Evolutionary conservation across 495 filamentous ascomycete species (phyloP).

Genomic region (Aspergillus haitiensis): DNA sequence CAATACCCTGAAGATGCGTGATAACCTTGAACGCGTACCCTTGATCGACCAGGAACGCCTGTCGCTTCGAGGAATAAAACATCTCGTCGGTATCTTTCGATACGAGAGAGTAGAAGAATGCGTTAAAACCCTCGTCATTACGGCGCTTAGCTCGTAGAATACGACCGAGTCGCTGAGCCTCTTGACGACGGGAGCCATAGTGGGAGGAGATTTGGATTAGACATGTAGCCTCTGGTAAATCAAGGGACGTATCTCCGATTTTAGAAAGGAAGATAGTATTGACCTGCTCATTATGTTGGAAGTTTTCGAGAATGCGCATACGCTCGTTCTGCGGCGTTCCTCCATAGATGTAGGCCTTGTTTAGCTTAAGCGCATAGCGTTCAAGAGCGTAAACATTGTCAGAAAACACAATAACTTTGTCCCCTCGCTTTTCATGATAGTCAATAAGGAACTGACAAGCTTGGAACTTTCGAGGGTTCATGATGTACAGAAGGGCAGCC

Average conservation of each 20-base stretch:
- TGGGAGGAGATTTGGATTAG: constrained; percentile 98
- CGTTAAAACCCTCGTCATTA: constrained; percentile 99
- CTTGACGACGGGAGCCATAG: constrained; percentile 95
- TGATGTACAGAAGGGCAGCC: constrained; percentile 79
- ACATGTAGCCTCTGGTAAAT: constrained; percentile 94
- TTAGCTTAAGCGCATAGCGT: constrained; percentile 77
- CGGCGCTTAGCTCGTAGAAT: constrained; percentile 94
- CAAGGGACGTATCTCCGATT: constrained; percentile 96
- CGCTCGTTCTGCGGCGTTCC: constrained; percentile 85
- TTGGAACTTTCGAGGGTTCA: constrained; percentile 98
- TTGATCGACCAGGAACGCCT: constrained; percentile 97
- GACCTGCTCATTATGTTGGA: constrained; percentile 88
- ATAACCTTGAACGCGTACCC: constrained; percentile 99
- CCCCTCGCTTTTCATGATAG: constrained; percentile 92
- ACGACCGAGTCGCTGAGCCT: constrained; percentile 90
- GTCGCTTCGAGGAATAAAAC: constrained; percentile 95
- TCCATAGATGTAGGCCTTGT: constrained; percentile 92
- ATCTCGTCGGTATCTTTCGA: constrained; percentile 98
- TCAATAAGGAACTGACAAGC: constrained; percentile 96
- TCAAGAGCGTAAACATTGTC: constrained; percentile 96
- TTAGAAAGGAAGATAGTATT: constrained; percentile 98
- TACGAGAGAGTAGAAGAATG: constrained; percentile 97
- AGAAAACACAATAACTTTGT: constrained; percentile 99
- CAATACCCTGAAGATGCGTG: constrained; percentile 89
- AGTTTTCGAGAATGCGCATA: constrained; percentile 88